Conservation (phyloP, 371 early-diverging fungal species). For the Rhizopus delemar region DNA sequence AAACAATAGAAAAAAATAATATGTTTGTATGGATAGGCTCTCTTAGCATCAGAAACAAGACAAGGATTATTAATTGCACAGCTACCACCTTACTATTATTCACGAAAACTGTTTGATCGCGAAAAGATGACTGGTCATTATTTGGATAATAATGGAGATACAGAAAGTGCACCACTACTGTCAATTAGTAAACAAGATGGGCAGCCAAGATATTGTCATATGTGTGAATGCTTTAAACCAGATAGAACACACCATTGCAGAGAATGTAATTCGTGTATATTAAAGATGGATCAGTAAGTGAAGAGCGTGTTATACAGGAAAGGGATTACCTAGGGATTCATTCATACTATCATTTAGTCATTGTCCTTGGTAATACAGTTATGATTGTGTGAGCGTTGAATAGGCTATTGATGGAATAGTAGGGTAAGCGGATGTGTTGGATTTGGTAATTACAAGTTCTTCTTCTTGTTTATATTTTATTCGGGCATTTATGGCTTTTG, state of each 20-base stretch:
- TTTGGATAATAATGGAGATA: not conserved
- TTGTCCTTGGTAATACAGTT: slow-evolving; percentile 53
- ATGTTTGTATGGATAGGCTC: slow-evolving; percentile 6
- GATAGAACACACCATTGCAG: slow-evolving; percentile 67
- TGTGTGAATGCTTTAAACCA: slow-evolving; percentile 60
- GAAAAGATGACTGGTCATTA: slow-evolving; percentile 17
- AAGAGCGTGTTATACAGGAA: too few species aligned
- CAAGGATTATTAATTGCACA: not conserved
- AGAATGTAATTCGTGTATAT: slow-evolving; percentile 62
- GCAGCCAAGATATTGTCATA: slow-evolving; percentile 53
- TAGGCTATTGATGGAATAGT: not conserved
- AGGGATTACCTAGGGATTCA: not conserved
- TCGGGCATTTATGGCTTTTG: slow-evolving; percentile 51
- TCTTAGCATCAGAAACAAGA: slow-evolving; percentile 7
- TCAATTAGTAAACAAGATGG: slow-evolving; percentile 53
- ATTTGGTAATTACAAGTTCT: slow-evolving; percentile 64
- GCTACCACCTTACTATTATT: slow-evolving; percentile 34
- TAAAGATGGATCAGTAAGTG: slow-evolving; percentile 69
- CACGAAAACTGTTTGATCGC: slow-evolving; percentile 30
- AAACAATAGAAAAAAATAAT: not conserved
- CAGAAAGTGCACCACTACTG: slow-evolving; percentile 36
- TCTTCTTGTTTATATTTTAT: slow-evolving; percentile 56
- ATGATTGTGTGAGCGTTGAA: not conserved
- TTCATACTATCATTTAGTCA: slow-evolving; percentile 42
- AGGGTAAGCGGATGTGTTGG: slow-evolving; percentile 64